Percentiles rank a stretch among this genome's conserved stretches.
These are phyloP conservation scores for Ophiostoma tasmaniense DNA, from an alignment of 2,329 filamentous ascomycete genomes.

Conservation along the genomic window DNA sequence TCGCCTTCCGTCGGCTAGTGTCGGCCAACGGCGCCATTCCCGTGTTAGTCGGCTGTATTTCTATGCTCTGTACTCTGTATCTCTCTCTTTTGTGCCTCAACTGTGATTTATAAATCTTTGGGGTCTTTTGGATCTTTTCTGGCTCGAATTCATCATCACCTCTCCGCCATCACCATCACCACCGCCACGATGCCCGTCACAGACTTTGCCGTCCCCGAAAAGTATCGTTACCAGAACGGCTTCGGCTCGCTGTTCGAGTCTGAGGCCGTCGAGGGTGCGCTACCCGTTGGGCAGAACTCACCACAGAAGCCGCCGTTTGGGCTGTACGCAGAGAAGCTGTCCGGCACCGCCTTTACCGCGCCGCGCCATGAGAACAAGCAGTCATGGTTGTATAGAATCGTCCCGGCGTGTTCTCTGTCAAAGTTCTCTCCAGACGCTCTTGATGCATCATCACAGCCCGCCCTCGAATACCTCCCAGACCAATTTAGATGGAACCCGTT, in stretches of 20 bases:
- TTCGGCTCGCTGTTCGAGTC: constrained; percentile 73
- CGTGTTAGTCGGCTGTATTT: not conserved
- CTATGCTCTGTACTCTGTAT: not conserved
- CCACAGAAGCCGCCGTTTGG: constrained; percentile 72
- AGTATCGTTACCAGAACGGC: constrained; percentile 70
- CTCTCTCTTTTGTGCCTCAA: not conserved
- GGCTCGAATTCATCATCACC: not conserved
- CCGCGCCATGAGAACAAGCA: constrained; percentile 61
- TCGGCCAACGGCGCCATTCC: constrained; percentile 13
- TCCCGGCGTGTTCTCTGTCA: constrained; percentile 54
- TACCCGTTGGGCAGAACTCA: constrained; percentile 70
- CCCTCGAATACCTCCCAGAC: constrained; percentile 66
- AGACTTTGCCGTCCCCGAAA: constrained; percentile 40
- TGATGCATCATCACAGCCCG: not conserved
- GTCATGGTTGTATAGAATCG: constrained; percentile 63
- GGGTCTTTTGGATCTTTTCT: not conserved
- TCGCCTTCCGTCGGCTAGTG: constrained; percentile 16
- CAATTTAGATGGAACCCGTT: constrained; percentile 74
- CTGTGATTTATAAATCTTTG: no score
- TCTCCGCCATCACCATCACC: not conserved
- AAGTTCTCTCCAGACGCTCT: constrained; percentile 36
- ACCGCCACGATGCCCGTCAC: constrained; percentile 34
- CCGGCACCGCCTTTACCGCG: constrained; percentile 63
- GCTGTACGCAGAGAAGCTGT: constrained; percentile 74
- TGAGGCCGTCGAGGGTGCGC: constrained; percentile 65